Evolutionary conservation across 1,139 yeast species (phyloP).

Genomic region (Saccharomyces hybrid): DNA sequence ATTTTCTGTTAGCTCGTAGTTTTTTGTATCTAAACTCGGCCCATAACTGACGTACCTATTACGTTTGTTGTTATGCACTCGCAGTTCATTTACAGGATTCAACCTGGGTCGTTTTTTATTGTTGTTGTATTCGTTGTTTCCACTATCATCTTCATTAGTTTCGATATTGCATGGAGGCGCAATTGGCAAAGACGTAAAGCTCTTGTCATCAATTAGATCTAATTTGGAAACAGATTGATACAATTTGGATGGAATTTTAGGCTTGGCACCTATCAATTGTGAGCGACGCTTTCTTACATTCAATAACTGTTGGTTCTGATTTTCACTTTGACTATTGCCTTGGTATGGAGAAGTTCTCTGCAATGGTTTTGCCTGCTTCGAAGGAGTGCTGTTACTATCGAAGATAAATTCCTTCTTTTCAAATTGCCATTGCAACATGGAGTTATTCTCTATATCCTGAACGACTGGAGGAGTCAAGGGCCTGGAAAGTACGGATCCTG

Average conservation of each 20-base stretch:
- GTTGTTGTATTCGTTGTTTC: neutral
- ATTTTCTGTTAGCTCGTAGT: neutral
- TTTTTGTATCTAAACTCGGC: conserved; percentile 3
- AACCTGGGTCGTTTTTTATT: conserved; percentile 7
- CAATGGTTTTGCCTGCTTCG: conserved; percentile 9
- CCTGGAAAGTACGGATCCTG: conserved; percentile 6
- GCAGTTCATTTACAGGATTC: conserved; percentile 18
- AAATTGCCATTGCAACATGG: conserved; percentile 23
- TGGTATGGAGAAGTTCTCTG: neutral
- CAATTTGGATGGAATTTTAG: conserved; percentile 17
- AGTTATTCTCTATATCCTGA: conserved; percentile 12
- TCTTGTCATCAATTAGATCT: conserved; percentile 26
- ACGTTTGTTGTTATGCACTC: conserved; percentile 18
- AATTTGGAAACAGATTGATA: conserved; percentile 23
- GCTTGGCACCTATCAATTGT: conserved; percentile 24
- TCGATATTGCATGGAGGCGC: conserved; percentile 21
- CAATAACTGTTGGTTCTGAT: conserved; percentile 8
- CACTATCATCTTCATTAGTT: conserved; percentile 2
- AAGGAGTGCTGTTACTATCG: conserved; percentile 28
- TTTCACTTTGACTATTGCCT: conserved; percentile 2
- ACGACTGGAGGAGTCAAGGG: conserved; percentile 12
- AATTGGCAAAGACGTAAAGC: conserved; percentile 26
- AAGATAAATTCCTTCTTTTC: conserved; percentile 26
- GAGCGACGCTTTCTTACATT: conserved; percentile 20
- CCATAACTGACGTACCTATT: conserved; percentile 21